phyloP scores from a whole-genome alignment of 139 green algal species.

The Diplosphaera chodatii region DNA sequence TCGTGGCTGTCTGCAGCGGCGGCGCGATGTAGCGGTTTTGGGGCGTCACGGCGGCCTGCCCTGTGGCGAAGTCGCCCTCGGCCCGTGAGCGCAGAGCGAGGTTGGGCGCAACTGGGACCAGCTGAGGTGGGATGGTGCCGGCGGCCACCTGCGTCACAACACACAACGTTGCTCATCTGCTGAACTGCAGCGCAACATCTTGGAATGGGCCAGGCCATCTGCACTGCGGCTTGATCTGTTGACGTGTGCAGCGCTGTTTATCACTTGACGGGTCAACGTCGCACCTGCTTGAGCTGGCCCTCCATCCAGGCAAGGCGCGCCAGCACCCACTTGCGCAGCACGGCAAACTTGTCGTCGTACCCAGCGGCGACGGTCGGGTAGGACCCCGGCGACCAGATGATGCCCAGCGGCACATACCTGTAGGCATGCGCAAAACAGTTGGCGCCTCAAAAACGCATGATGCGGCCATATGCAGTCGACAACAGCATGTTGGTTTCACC shows the following conservation, averaged over 20 bases:
- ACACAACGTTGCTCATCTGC: too few relatives aligned
- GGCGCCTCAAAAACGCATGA: too few relatives aligned
- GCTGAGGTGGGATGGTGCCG: neutral
- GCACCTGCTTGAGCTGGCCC: neutral
- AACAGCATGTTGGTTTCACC: too few relatives aligned
- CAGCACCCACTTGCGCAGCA: constrained; percentile 1
- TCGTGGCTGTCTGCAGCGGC: neutral
- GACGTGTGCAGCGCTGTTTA: too few relatives aligned
- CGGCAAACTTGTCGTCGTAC: constrained; percentile 3
- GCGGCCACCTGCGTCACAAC: neutral
- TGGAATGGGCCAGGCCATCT: too few relatives aligned
- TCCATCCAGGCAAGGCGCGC: constrained; percentile 12
- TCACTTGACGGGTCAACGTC: too few relatives aligned
- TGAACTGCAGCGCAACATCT: too few relatives aligned
- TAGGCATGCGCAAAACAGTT: too few relatives aligned
- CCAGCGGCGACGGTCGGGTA: neutral
- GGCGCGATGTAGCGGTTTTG: neutral
- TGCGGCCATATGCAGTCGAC: too few relatives aligned
- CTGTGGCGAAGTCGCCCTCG: neutral
- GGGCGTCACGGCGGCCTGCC: neutral
- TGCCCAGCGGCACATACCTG: neutral
- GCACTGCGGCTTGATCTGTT: too few relatives aligned
- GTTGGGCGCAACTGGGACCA: neutral
- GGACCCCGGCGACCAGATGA: neutral
- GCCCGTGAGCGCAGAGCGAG: neutral